These are phyloP conservation scores for Ustilago crameri DNA, from an alignment of 1,284 basidiomycete genomes.

Conservation along the genomic window DNA sequence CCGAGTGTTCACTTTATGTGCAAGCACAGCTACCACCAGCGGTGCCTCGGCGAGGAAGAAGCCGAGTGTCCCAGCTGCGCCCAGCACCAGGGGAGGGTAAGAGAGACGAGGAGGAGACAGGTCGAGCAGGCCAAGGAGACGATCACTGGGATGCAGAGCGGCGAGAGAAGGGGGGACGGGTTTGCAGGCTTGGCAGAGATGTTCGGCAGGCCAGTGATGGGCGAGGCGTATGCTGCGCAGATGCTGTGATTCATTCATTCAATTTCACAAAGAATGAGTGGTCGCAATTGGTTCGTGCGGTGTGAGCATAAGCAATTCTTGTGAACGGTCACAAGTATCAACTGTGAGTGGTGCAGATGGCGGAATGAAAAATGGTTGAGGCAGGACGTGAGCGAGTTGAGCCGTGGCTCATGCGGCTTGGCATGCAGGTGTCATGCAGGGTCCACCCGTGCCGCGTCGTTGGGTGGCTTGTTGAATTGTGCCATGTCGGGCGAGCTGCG, in stretches of 20 bases:
- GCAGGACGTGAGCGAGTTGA: neutral
- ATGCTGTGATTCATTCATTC: neutral
- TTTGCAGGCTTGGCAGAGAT: conserved; percentile 37
- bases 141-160: neutral
- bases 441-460: neutral
- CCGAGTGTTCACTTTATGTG: conserved; percentile 98
- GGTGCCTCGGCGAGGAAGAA: conserved; percentile 55
- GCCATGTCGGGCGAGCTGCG: too few relatives aligned
- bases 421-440: conserved; percentile 1
- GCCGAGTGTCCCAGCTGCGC: conserved; percentile 89
- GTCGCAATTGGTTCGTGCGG: too few relatives aligned
- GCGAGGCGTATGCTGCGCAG: conserved; percentile 10
- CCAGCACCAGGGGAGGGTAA: conserved; percentile 84
- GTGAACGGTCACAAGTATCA: too few relatives aligned
- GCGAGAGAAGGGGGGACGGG: conserved; percentile 10
- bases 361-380: too few relatives aligned
- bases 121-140: conserved; percentile 5
- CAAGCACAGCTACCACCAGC: conserved; percentile 92
- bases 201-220: conserved; percentile 45
- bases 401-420: too few relatives aligned
- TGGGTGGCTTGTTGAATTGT: too few relatives aligned
- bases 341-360: too few relatives aligned
- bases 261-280: neutral
- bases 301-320: too few relatives aligned
- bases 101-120: conserved; percentile 74